Conservation (phyloP, 2,329 filamentous ascomycete species). For the Chalaropsis ovoidea region DNA sequence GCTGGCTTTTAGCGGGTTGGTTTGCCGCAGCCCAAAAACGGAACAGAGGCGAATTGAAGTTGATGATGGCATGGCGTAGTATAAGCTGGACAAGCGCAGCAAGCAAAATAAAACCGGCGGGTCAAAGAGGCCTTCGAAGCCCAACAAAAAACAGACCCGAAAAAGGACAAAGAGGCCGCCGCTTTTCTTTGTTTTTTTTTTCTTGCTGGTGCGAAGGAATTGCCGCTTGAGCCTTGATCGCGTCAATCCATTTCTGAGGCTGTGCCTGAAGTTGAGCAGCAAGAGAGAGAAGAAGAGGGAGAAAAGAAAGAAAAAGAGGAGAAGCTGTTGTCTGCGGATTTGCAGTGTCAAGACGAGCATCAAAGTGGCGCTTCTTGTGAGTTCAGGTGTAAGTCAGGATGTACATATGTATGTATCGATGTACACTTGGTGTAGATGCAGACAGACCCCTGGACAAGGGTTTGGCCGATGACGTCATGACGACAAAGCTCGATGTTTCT, state of each 20-base stretch:
- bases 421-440: too few species aligned
- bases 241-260: not conserved
- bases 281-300: too few species aligned
- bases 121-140: conserved; percentile 6
- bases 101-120: too few species aligned
- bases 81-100: too few species aligned
- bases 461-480: not conserved
- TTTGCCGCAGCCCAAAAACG: not conserved
- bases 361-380: too few species aligned
- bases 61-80: not conserved
- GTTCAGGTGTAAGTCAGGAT: too few species aligned
- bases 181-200: not conserved
- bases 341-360: too few species aligned
- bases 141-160: not conserved
- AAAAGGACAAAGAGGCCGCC: not conserved
- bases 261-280: not conserved
- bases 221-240: not conserved
- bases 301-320: too few species aligned
- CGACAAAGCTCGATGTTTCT: not conserved
- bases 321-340: too few species aligned
- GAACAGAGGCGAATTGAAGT: not conserved
- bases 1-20: not conserved
- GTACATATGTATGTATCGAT: too few species aligned
- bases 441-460: too few species aligned
- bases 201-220: not conserved